Conservation (phyloP, 2,329 filamentous ascomycete species). For the Metarhizium brunneum region DNA sequence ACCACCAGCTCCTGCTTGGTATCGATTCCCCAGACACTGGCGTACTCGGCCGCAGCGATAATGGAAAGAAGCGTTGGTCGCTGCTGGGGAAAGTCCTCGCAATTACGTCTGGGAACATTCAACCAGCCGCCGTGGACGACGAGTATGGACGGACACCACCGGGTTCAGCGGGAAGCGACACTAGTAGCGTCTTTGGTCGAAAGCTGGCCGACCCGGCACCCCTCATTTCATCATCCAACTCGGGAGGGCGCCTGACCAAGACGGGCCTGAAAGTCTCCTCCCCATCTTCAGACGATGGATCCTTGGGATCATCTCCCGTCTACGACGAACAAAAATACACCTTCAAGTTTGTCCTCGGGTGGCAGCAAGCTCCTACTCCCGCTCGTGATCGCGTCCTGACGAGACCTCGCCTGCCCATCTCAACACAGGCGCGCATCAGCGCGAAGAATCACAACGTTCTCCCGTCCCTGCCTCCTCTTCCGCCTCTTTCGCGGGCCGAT, state of each 20-base stretch:
- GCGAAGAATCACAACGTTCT: conserved; percentile 14
- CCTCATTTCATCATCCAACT: conserved; percentile 2
- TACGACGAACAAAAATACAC: conserved; percentile 50
- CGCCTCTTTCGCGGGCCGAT: neutral
- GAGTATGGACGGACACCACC: neutral
- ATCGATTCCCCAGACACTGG: conserved; percentile 17
- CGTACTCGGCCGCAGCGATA: conserved; percentile 23
- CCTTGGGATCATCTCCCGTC: conserved; percentile 44
- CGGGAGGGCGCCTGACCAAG: neutral
- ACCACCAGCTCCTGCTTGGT: conserved; percentile 13
- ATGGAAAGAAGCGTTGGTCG: conserved; percentile 50
- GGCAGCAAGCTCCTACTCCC: conserved; percentile 45
- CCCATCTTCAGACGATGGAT: conserved; percentile 40
- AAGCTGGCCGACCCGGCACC: neutral
- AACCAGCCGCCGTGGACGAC: neutral
- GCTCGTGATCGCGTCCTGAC: conserved; percentile 53
- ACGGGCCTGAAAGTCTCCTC: conserved; percentile 9
- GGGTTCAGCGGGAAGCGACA: neutral
- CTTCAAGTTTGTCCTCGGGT: conserved; percentile 69
- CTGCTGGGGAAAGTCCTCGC: conserved; percentile 54
- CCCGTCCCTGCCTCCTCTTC: conserved; percentile 5
- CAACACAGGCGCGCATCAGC: conserved; percentile 57
- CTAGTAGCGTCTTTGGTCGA: neutral
- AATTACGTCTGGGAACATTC: conserved; percentile 16
- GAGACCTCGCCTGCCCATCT: conserved; percentile 58